phyloP scores from a whole-genome alignment of 805 yeast genomes.

The Ogataea trehaloabstinens region DNA sequence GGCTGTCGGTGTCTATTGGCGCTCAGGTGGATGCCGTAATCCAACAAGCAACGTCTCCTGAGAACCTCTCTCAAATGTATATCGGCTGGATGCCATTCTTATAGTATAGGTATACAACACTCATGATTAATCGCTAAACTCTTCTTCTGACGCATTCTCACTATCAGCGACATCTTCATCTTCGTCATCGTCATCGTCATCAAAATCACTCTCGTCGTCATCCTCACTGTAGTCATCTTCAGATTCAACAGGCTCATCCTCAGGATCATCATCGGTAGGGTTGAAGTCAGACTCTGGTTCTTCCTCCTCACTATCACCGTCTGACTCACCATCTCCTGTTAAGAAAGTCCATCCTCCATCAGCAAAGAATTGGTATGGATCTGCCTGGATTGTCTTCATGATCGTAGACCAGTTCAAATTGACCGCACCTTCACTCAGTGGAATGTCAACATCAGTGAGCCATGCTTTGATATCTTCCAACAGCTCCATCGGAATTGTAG shows the following conservation, averaged over 20 bases:
- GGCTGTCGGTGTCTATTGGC: constrained; percentile 81
- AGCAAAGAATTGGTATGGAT: constrained; percentile 89
- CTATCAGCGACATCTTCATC: constrained; percentile 26
- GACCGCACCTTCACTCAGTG: constrained; percentile 90
- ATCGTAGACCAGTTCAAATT: constrained; percentile 94
- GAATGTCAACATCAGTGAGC: constrained; percentile 97
- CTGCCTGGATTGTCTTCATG: constrained; percentile 89
- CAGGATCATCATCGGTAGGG: constrained; percentile 59
- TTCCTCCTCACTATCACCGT: constrained; percentile 62
- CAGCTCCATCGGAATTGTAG: constrained; percentile 90
- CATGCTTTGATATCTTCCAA: constrained; percentile 92
- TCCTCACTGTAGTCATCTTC: constrained; percentile 30
- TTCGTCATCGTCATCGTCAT: constrained; percentile 26
- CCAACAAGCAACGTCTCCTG: constrained; percentile 72
- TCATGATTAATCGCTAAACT: constrained; percentile 26
- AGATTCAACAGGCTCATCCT: constrained; percentile 45
- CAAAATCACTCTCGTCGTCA: constrained; percentile 22
- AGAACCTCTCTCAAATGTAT: constrained; percentile 80
- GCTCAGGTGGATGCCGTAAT: constrained; percentile 92
- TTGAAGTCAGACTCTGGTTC: constrained; percentile 68
- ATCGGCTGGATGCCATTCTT: constrained; percentile 89
- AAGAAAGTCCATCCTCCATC: constrained; percentile 98
- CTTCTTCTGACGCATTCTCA: constrained; percentile 30
- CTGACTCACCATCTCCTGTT: constrained; percentile 83
- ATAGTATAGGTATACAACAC: constrained; percentile 24